Base-by-base conservation (phyloP, 495 filamentous ascomycete species). In the Penicillium flavigenum region DNA sequence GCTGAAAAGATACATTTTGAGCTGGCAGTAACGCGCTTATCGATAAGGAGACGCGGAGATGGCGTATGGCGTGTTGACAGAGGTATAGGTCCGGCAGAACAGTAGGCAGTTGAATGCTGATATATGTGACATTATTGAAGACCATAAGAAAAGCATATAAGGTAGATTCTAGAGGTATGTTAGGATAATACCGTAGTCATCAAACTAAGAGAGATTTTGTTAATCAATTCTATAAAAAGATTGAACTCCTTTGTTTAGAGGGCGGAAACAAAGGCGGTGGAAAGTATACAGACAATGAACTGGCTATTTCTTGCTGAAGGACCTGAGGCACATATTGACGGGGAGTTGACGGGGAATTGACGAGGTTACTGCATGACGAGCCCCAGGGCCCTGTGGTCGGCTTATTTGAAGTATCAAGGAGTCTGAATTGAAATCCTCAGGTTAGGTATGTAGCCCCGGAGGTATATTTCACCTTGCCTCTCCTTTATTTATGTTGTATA, bases 1-100 rank as follows among this genome's bases (percentile, higher is more conserved):
- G 41, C 56, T 31, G 47, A 27, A 16, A 39, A 36, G 12, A 39
- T 56, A 64, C 63, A 62, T 56, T 38, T 39, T 47, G 32, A 19
- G 41, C 54, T 52, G 60, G 20, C 12, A 38, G 20, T 26, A 12
- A 36, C 55, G 61, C 60, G 47, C 66, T 69, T 71, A 71, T 71
- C 68, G 68, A 71, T 69, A 67, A 55, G 48, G 20, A 51, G 22
- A 16, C 34, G 34, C 34, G 34, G 51, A n/a, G 22, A 29, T 17
- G 51, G 39, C 50, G 32, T 22, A 12, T 24, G 24, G 24, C 24
- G 46, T 29, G 46, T 48, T 17, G 34, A 17, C n/a, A 39, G 36
- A 20, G 6, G 32, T 26, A n/a, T 41, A 24, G 14, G 34, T 52
- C 36, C 16, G 19, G 32, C 22, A 44, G 9, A 39, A 51, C 14